Base-by-base conservation (phyloP, 1,284 basidiomycete genomes). In the Athelia sp. region DNA sequence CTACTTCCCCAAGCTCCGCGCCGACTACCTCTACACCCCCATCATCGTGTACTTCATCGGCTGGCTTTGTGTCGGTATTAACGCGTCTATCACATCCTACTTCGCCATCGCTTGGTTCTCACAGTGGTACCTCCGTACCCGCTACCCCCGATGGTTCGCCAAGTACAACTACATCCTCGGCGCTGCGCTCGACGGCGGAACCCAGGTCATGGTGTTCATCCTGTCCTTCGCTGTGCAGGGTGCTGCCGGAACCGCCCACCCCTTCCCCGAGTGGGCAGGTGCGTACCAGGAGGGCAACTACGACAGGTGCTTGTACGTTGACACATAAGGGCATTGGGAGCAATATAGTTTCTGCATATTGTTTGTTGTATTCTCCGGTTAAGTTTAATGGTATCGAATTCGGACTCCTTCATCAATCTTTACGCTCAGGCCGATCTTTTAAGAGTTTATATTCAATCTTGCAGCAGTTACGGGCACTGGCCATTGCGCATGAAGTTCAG, bases 211-310 rank as follows among this genome's bases (percentile, higher is more conserved):
- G 73, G 75, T 85, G 24, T 87, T 88, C 62, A 73, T 88, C 31
- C 68, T 87, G 15, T 82, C 81, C 1, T 88, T 88, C 57, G 83
- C 84, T 1, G 83, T 89, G 13, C 81, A 81, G 58, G 86, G 86
- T 47, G 85, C 82, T 10, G 74, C 76, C 3, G 85, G 86, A 1
- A 61, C 61, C 2, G 57, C 75, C 2, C 70, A 73, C 50, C 66
- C 77, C 11, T 86, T 87, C 72, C 81, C 83, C 2, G 50, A 69
- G 44, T 84, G 81, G 81, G 76, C 75, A 61, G 79, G 79, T n/a
- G 72, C 72, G 9, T 70, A 74, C 51, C 70, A 73, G 50, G 57
- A 51, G 34, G 72, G 70, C 55, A 62, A 63, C 54, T 63, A 58
- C 17, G 55, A 58, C 21, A 67, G 65, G 66, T 40, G 36, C n/a